phyloP scores from a whole-genome alignment of 164 flowering plant species.

The Dillenia suffruticosa region DNA sequence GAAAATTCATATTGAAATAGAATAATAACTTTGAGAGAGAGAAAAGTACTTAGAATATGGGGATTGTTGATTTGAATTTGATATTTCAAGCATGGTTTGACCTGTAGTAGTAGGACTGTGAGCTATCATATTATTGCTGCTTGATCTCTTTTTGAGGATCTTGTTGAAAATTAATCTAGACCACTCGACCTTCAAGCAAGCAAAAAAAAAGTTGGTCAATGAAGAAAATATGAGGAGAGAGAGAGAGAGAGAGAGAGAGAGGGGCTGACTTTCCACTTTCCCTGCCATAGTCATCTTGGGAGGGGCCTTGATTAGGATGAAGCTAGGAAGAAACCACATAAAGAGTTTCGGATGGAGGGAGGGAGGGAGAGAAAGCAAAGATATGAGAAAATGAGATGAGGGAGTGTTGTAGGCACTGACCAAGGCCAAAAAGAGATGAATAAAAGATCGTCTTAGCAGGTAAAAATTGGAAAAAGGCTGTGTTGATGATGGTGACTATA shows the following conservation, averaged over 20 bases:
- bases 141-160: constrained; percentile 40
- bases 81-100: constrained; percentile 6
- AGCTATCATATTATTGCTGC: constrained; percentile 47
- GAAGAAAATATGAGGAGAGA: not conserved
- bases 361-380: not conserved
- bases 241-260: constrained; percentile 8
- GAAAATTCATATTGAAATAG: constrained; percentile 20
- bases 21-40: not conserved
- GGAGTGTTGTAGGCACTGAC: too few relatives aligned
- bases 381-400: too few relatives aligned
- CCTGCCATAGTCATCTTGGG: constrained; percentile 19
- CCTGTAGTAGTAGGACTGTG: constrained; percentile 24
- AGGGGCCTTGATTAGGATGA: not conserved
- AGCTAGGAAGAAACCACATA: constrained; percentile 6
- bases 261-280: constrained; percentile 28
- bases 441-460: too few relatives aligned
- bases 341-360: constrained; percentile 13
- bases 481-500: too few relatives aligned
- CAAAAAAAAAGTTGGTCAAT: too few relatives aligned
- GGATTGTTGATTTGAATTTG: constrained; percentile 13
- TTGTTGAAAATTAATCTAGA: constrained; percentile 52
- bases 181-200: constrained; percentile 53
- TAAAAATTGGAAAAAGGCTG: too few relatives aligned
- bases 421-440: too few relatives aligned
- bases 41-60: not conserved